Percentiles rank a stretch among this genome's conserved stretches.
Conservation (phyloP, 495 filamentous ascomycete species). For the Achaetomiella virescens region DNA sequence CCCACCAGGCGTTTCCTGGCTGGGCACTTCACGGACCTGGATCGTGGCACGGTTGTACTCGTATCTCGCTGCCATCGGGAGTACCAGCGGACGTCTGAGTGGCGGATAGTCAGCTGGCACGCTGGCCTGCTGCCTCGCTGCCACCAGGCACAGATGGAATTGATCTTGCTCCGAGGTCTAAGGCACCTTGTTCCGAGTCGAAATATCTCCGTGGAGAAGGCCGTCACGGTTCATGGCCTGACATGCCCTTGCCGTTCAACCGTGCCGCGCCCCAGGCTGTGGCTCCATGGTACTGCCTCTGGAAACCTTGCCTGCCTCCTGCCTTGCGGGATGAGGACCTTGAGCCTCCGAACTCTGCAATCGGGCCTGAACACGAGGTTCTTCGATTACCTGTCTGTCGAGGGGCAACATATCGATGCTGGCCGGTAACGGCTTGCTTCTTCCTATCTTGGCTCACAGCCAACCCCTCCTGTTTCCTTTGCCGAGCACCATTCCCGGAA, state of each 20-base stretch:
- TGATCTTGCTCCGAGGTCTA: neutral
- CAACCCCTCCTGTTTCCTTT: neutral
- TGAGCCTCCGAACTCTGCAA: neutral
- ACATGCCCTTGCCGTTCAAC: constrained; percentile 17
- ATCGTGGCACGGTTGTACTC: constrained; percentile 12
- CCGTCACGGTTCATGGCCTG: neutral
- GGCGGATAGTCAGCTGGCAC: constrained; percentile 21
- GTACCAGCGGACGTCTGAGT: constrained; percentile 10
- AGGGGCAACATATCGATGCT: too few species aligned
- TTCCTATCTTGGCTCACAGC: too few species aligned
- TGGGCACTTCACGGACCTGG: constrained; percentile 17
- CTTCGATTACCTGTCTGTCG: too few species aligned
- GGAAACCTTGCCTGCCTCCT: neutral
- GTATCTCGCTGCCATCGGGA: constrained; percentile 12
- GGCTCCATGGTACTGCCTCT: neutral
- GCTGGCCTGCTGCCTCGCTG: too few species aligned
- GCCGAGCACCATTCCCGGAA: neutral
- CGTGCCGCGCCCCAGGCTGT: constrained; percentile 15
- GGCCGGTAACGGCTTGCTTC: too few species aligned
- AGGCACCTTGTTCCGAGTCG: too few species aligned
- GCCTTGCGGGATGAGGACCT: neutral
- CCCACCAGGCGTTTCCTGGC: constrained; percentile 12
- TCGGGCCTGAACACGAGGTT: neutral
- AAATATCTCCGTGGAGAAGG: neutral
- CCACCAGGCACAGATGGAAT: too few species aligned